Evolutionary conservation across 2,329 filamentous ascomycete genomes (phyloP), one percentile per base, ranked within the genome.

Genomic region (Neonectria coccinea): DNA sequence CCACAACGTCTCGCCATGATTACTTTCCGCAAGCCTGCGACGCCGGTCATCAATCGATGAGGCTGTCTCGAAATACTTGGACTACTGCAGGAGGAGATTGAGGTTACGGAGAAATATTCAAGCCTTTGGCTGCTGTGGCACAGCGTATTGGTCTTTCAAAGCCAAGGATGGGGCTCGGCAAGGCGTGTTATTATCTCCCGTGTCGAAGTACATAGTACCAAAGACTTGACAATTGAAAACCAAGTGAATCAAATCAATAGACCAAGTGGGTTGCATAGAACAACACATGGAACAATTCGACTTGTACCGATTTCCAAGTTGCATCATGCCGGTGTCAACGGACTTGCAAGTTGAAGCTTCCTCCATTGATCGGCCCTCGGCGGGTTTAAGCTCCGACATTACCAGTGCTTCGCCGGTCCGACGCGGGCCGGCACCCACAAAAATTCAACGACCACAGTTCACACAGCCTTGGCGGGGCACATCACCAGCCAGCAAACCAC

Each of bases 11-110:
- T 63, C 18, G 39, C 51, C 65, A 68, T 56, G 65, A 58, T 59
- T 60, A 61, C 47, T 56, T n/a, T 53, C 47, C 63, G 56, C 53
- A 62, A 59, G 39, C 25, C 57, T 27, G 52, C 29, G 44, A 59
- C 56, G 67, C 65, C 62, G 51, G 54, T 57, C 22, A 66, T 52
- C 45, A 62, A 53, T 54, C 22, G 41, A 66, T 64, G 67, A 69
- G 62, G 65, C 59, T 67, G 56, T 65, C 59, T 61, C 59, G 59
- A 61, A 33, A 61, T 41, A 45, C 47, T 59, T n/a, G 50, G 36
- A 61, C 68, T 70, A 69, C 68, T 70, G 68, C 67, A 70, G 67
- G 68, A 70, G 68, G 68, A 70, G 45, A 70, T 70, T 70, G 61
- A 56, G 47, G 39, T 50, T 47, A 44, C 45, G 56, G 53, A 50